Base-by-base conservation (phyloP, 768 basidiomycete genomes). In the Psilocybe cubensis region DNA sequence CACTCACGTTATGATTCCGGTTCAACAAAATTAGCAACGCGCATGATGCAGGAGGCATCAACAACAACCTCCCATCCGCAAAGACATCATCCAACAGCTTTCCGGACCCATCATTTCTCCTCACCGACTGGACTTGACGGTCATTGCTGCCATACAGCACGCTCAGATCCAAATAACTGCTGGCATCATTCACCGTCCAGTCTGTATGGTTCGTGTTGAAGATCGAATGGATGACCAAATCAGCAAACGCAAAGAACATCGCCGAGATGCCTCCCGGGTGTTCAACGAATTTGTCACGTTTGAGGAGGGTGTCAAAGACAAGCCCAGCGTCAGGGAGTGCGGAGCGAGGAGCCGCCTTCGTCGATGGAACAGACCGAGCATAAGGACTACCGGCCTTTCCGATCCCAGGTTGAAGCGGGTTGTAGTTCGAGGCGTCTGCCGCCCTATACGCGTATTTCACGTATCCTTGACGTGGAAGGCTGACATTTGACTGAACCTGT, bases 181-280 rank as follows among this genome's bases (percentile, higher is more conserved):
- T 87, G 0, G 85, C 72, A 41, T 82, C 72, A 65, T 94, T 94
- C 54, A 83, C 78, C 1, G 75, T 76, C 68, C 72, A 76, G 66
- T 86, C 77, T 3, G 18, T 43, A 29, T 66, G 72, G 57, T 80
- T 85, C 6, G 81, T 81, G 60, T 87, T 74, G 75, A 94, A 94
- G 60, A 88, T 79, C 53, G 75, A 79, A 70, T 93, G 91, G 62
- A 89, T 91, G 57, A 92, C 76, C 55, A 92, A 72, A 63, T 91
- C 81, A 11, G 91, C 91, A 64, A 93, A 91, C 0, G 90, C 87
- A 63, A 92, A 93, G 72, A 92, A 88, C 18, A 89, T 72, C 57
- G 83, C 81, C 12, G 86, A 89, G 43, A 92, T 80, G 18, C 91
- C 91, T 3, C 81, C 84, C 3, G 88, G 87, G 68, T 89, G 88